A percentile compares a stretch with the other conserved stretches of the same genome.
These are phyloP conservation scores for Panaeolus papilionaceus DNA, from an alignment of 768 basidiomycete species.

Conservation along the genomic window DNA sequence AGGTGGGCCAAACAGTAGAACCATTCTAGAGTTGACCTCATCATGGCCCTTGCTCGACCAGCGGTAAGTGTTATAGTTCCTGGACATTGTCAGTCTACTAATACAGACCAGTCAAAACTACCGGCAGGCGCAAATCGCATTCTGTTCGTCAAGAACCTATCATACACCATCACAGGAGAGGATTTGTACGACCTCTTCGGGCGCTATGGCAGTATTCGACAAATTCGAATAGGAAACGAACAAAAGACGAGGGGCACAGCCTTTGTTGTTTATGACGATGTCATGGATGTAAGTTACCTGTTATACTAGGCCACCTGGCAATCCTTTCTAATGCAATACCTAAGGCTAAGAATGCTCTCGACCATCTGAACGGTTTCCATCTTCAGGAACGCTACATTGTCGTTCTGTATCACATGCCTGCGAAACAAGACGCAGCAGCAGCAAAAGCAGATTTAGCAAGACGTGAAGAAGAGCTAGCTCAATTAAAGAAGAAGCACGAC, in stretches of 20 bases:
- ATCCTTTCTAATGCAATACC: conserved; percentile 13
- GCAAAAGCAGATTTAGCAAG: conserved; percentile 91
- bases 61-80: conserved; percentile 51
- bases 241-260: conserved; percentile 95
- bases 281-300: conserved; percentile 78
- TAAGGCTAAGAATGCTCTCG: conserved; percentile 95
- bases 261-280: conserved; percentile 95
- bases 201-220: conserved; percentile 95
- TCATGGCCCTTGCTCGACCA: conserved; percentile 75
- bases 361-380: conserved; percentile 98
- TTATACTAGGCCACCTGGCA: not conserved
- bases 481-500: conserved; percentile 86
- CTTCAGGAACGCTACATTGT: conserved; percentile 98
- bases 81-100: not conserved
- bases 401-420: conserved; percentile 96
- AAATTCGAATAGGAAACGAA: conserved; percentile 93
- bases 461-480: conserved; percentile 88
- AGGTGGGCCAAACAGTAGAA: conserved; percentile 6
- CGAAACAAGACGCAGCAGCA: conserved; percentile 94
- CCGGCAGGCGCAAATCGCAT: conserved; percentile 92
- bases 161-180: conserved; percentile 91
- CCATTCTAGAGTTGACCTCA: conserved; percentile 15
- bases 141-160: conserved; percentile 92
- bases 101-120: conserved; percentile 70
- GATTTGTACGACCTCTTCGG: conserved; percentile 98